These are phyloP conservation scores for Schwanniomyces sp. DNA, from an alignment of 805 yeast genomes.

Conservation along the genomic window DNA sequence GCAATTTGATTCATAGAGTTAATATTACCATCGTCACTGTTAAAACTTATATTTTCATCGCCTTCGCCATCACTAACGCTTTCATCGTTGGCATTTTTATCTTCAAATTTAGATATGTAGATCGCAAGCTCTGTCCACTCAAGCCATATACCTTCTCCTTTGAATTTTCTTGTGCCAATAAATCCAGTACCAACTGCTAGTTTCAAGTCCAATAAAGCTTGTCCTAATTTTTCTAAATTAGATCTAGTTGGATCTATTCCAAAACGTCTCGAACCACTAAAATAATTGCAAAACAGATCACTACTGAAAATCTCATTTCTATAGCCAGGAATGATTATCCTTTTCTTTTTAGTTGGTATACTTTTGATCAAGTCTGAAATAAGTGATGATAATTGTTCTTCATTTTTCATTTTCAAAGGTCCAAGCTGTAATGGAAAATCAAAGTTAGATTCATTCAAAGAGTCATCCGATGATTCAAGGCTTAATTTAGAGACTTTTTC, in stretches of 20 bases:
- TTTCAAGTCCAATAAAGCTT: conserved; percentile 33
- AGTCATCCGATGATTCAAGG: neutral
- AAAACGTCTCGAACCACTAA: conserved; percentile 23
- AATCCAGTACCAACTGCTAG: conserved; percentile 31
- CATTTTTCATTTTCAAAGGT: conserved; percentile 15
- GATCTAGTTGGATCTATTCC: conserved; percentile 36
- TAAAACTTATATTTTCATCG: neutral
- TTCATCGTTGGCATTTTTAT: neutral
- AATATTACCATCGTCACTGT: neutral
- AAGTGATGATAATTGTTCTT: conserved; percentile 19
- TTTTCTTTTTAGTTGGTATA: conserved; percentile 28
- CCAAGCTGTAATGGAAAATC: conserved; percentile 35
- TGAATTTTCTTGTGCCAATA: conserved; percentile 34
- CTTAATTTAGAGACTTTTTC: neutral
- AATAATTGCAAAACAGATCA: conserved; percentile 32
- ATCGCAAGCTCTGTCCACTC: conserved; percentile 41
- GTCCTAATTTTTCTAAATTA: conserved; percentile 42
- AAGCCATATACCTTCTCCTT: conserved; percentile 43
- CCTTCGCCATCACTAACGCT: conserved; percentile 6
- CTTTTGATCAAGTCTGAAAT: conserved; percentile 18
- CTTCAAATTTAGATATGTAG: conserved; percentile 12
- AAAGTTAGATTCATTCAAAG: conserved; percentile 8
- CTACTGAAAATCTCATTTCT: conserved; percentile 39
- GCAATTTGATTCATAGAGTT: conserved; percentile 22
- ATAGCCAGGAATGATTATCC: conserved; percentile 41